Evolutionary conservation across 176 grass and related monocot species (phyloP), one percentile per base, ranked within the genome.

Genomic region (Oryza glaberrima): DNA sequence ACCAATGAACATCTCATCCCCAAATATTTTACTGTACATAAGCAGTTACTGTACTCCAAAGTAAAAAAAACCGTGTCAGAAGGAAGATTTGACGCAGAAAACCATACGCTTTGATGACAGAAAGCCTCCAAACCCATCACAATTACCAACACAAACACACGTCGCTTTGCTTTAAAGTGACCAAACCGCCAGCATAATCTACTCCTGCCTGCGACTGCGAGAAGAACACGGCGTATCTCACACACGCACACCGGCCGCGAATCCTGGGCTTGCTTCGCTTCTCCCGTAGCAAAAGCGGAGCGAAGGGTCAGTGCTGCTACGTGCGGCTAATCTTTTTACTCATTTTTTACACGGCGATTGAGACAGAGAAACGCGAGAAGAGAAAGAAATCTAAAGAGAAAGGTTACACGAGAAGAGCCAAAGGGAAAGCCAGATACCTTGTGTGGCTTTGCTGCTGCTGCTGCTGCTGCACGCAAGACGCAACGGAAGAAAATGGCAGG

Each of bases 41-140:
- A 56, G 11, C 46, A 7, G 6, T 25, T 56, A 8, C 43, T 0
- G 9, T 17, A 25, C 1, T 0, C 28, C 54, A 7, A 9, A 58
- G 26, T 11, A 38, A 28, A 28, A 10, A 40, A 46, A 26, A 46
- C 23, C 67, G 56, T 25, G 52, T 15, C 12, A 14, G 34, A 1
- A 52, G 11, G 51, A 86, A 71, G 71, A 79, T 88, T 76, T 77
- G 73, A 86, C 78, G 58, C 73, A 26, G 90, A 88, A 82, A 85
- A 79, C 68, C 78, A 87, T 63, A 58, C 60, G 23, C 15, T 73
- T 65, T 16, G 84, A 51, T 43, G 43, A 73, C 45, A 22, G n/a
- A 23, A 63, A 38, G 16, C 13, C 20, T 26, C 72, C 61, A 64
- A 54, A 51, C 11, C 10, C 35, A 4, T 67, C 86, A 79, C 86